Evolutionary conservation across 306 rosid genomes (phyloP), one percentile per base, ranked within the genome.

Genomic region (Psophocarpus tetragonolobus): DNA sequence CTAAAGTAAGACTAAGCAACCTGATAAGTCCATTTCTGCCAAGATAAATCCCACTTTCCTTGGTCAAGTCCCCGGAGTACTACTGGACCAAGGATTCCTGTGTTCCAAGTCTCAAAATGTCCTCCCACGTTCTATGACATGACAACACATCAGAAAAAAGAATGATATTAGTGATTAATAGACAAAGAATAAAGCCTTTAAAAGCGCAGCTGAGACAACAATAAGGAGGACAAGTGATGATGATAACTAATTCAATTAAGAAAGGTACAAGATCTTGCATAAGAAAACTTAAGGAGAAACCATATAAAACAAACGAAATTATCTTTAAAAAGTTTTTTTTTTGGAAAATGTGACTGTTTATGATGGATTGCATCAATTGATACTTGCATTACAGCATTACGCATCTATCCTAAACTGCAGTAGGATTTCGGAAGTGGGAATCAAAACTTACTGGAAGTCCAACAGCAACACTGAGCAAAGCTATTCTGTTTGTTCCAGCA

Each of bases 11-110:
- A 78, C 38, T 29, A 30, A 56, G 53, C 56, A 74, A 92, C 99
- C 98, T 96, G 96, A 81, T 96, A 96, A 35, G 96, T 96, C 99
- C 99, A 96, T 83, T 90, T 91, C 74, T 90, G 87, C 99, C 98
- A 90, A 42, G 98, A 88, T 74, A 96, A 84, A 86, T 96, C 99
- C 94, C 69, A 82, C 69, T 93, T 96, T 86, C 99, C 98, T 70
- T 86, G 94, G 76, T 90, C 88, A 79, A 96, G 94, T 78, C 99
- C 99, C 75, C 82, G 98, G 67, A 96, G 89, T 47, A 90, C 99
- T 75, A 96, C 90, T 44, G 99, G 99, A 73, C 99, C 99, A 12
- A 96, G 93, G 86, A 96, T 96, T 83, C 99, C 99, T 3, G 99
- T 96, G 89, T 80, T 91, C 93, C 94, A 96, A 47, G 94, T 65